A percentile compares a stretch with the other conserved stretches of the same genome.
phyloP scores from a whole-genome alignment of 2,329 filamentous ascomycete species.

The Peltaster fructicola region DNA sequence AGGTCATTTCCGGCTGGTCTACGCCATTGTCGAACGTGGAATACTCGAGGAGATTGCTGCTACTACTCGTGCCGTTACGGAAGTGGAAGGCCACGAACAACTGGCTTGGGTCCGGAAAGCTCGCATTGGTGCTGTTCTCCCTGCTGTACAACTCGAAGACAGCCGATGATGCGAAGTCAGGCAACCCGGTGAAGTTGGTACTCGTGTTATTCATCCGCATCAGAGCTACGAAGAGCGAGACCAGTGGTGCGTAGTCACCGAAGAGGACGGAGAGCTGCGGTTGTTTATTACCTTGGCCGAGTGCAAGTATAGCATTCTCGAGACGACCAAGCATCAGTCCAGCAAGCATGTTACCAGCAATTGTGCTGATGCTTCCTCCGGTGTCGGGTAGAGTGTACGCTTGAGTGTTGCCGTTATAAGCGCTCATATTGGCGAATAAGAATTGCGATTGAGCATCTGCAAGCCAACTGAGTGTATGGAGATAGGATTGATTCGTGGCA shows the following conservation, averaged over 20 bases:
- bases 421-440: conserved; percentile 28
- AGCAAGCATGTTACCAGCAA: conserved; percentile 21
- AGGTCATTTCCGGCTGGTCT: conserved; percentile 29
- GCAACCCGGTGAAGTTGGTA: conserved; percentile 32
- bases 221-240: conserved; percentile 33
- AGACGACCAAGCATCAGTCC: conserved; percentile 19
- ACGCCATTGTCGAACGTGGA: conserved; percentile 34
- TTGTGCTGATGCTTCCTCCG: conserved; percentile 20
- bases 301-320: conserved; percentile 13
- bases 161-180: conserved; percentile 30
- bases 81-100: conserved; percentile 39
- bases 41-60: conserved; percentile 22
- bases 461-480: conserved; percentile 21
- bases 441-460: conserved; percentile 30
- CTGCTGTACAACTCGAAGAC: conserved; percentile 35
- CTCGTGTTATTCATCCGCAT: conserved; percentile 22
- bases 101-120: conserved; percentile 24
- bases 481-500: conserved; percentile 9
- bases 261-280: conserved; percentile 28
- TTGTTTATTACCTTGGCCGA: conserved; percentile 13
- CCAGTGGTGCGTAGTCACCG: conserved; percentile 31
- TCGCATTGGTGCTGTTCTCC: conserved; percentile 3
- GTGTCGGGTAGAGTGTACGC: conserved; percentile 1
- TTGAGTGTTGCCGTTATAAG: conserved; percentile 9
- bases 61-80: conserved; percentile 34